Evolutionary conservation across 1,284 basidiomycete genomes (phyloP), one percentile per base, ranked within the genome.

Genomic region (Fomes fomentarius): DNA sequence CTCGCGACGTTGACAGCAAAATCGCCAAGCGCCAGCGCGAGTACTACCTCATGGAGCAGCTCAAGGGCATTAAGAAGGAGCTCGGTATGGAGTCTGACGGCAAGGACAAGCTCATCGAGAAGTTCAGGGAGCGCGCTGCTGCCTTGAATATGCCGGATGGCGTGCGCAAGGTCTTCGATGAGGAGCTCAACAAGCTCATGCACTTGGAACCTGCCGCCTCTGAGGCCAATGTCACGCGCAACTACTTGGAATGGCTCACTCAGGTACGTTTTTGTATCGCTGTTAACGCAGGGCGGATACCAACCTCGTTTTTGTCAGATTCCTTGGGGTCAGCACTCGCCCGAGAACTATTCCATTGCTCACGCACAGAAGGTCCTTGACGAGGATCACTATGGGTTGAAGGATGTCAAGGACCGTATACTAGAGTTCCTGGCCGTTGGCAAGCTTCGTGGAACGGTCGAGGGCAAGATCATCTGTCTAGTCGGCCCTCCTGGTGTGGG

Each of bases 61-160:
- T 99, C 58, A 98, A 97, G 74, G 95, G 94, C 1, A 99, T 99
- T 76, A 98, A 99, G 81, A 97, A 96, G 78, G 97, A 98, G 74
- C 82, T 99, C 7, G 96, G 96, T 4, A 93, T 98, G 85, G 94
- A 96, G 74, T 90, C 88, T 30, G 96, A 99, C 66, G 96, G 96
- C 35, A 98, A 98, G 78, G 96, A 98, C 76, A 97, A 96, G 75
- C 77, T 98, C 57, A 91, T 98, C 46, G 94, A 97, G 71, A 95
- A 96, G 77, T 97, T 98, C 77, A 91, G 87, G 73, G 93, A 97
- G 68, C 87, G 96, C 57, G 96, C 94, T 0, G 85, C 82, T 30
- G 74, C 79, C 56, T 76, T 98, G 63, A 92, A 92, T 66, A 98
- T 99, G 96, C 96, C 96, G 0, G 94, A 96, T 35, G 78, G 78